Conservation (phyloP, 371 early-diverging fungal species). For the Lichtheimia corymbifera region DNA sequence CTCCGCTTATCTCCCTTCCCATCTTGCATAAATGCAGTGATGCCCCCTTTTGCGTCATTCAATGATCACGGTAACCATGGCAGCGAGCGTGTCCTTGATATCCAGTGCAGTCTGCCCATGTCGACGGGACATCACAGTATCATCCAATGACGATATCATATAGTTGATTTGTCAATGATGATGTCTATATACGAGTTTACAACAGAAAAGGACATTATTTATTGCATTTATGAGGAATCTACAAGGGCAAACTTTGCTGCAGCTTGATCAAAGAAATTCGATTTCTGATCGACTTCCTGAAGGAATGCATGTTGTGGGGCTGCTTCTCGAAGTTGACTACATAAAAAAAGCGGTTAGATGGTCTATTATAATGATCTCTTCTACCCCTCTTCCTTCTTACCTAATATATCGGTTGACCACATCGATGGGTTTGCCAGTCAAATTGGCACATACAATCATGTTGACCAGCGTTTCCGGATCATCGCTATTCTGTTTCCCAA, state of each 20-base stretch:
- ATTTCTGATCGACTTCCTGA: constrained; percentile 76
- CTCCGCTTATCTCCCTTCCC: no score
- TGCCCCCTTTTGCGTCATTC: no score
- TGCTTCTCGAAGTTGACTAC: constrained; percentile 78
- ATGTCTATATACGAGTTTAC: no score
- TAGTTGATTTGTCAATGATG: no score
- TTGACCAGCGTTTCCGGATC: constrained; percentile 91
- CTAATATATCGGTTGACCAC: constrained; percentile 65
- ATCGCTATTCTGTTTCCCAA: constrained; percentile 54
- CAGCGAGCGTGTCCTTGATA: no score
- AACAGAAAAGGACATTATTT: no score
- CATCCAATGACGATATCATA: no score
- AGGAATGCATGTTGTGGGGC: constrained; percentile 83
- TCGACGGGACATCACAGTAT: no score
- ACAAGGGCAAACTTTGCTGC: constrained; percentile 45
- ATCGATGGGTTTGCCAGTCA: constrained; percentile 72
- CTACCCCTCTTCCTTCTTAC: constrained; percentile 38
- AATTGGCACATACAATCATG: constrained; percentile 70
- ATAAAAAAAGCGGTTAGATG: not conserved
- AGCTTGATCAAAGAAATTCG: constrained; percentile 78
- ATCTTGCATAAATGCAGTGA: no score
- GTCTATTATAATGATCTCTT: not conserved
- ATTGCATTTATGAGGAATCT: constrained; percentile 27
- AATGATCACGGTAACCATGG: no score
- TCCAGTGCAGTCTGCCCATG: no score